Evolutionary conservation across 441 rosid species (phyloP).

Genomic region (Bocquillonia castaneifolia): DNA sequence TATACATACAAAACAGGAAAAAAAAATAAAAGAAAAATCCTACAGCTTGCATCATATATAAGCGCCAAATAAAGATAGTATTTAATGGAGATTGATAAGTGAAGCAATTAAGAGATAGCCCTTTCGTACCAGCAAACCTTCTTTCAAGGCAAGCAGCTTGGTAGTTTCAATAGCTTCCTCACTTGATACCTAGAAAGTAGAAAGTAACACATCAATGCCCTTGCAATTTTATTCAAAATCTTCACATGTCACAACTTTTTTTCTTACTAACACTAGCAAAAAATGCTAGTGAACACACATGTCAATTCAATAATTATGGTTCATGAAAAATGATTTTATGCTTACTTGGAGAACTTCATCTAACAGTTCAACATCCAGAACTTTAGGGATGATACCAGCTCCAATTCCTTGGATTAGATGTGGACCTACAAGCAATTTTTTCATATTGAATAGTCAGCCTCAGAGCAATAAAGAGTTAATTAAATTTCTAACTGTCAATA

Average conservation of each 20-base stretch:
- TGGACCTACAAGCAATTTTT: slow-evolving; percentile 23
- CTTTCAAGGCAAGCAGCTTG: slow-evolving; percentile 56
- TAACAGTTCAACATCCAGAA: slow-evolving; percentile 39
- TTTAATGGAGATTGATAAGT: neutral
- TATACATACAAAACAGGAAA: neutral
- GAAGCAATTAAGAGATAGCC: too few relatives aligned
- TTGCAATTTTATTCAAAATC: neutral
- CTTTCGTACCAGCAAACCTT: slow-evolving; percentile 59
- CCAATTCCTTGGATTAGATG: slow-evolving; percentile 59
- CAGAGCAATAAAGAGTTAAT: neutral
- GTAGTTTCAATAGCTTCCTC: slow-evolving; percentile 79
- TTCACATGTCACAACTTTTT: neutral
- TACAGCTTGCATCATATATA: neutral
- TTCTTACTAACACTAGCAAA: too few relatives aligned
- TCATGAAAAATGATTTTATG: neutral
- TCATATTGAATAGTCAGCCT: neutral
- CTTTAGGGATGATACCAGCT: slow-evolving; percentile 38
- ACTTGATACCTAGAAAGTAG: slow-evolving; percentile 43
- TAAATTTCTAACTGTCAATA: neutral
- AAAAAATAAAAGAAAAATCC: neutral
- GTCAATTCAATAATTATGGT: neutral
- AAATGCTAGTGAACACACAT: neutral
- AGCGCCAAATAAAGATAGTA: neutral
- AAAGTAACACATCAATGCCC: neutral
- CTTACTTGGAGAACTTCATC: slow-evolving; percentile 51